Conservation (phyloP, 441 rosid species). For the Theobroma grandiflorum region DNA sequence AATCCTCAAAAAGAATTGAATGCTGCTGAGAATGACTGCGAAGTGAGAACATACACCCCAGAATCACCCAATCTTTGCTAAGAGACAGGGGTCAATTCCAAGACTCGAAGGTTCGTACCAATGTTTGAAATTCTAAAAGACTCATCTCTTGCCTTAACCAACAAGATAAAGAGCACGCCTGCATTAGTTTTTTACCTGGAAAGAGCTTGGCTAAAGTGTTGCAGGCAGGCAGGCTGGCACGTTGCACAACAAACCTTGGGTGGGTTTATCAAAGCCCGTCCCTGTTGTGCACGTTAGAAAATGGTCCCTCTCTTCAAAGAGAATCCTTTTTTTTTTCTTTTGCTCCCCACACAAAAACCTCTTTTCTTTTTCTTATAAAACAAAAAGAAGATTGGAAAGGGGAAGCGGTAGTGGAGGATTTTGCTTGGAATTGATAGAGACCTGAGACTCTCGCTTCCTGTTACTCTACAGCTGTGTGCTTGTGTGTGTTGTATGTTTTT, state of each 20-base stretch:
- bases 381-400: not conserved
- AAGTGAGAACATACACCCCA: not conserved
- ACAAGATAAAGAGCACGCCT: constrained; percentile 46
- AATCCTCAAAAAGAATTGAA: not conserved
- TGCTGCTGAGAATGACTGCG: not conserved
- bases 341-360: not conserved
- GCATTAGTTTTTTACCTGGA: constrained; percentile 30
- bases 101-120: not conserved
- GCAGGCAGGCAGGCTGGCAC: constrained; percentile 20
- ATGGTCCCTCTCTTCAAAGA: constrained; percentile 14
- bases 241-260: constrained; percentile 22
- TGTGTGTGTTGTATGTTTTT: not conserved
- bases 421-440: not conserved
- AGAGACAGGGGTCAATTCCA: not conserved
- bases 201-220: not conserved
- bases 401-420: not conserved
- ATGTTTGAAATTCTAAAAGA: not conserved
- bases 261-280: constrained; percentile 5
- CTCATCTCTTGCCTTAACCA: constrained; percentile 22
- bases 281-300: constrained; percentile 21
- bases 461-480: not conserved
- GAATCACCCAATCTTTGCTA: not conserved
- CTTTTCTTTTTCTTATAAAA: not conserved
- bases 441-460: constrained; percentile 1
- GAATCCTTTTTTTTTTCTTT: not conserved